Conservation (phyloP, 805 yeast genomes). For the Barnettozyma wickerhamii region DNA sequence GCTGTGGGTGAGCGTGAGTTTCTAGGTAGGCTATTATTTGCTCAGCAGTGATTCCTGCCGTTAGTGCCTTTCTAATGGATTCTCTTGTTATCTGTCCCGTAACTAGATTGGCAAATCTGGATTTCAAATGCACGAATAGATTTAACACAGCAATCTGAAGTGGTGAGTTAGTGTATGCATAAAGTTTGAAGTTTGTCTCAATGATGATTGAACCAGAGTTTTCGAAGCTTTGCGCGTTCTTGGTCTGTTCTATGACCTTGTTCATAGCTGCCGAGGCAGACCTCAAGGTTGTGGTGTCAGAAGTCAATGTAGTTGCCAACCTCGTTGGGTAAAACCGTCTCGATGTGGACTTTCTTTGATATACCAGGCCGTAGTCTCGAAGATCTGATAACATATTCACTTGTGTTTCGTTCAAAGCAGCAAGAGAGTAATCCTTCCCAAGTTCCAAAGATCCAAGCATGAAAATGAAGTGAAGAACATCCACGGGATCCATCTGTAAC, state of each 20-base stretch:
- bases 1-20: conserved; percentile 91
- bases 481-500: conserved; percentile 91
- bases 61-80: conserved; percentile 77
- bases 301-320: conserved; percentile 82
- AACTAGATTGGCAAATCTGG: conserved; percentile 88
- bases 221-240: conserved; percentile 22
- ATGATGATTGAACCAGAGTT: conserved; percentile 71
- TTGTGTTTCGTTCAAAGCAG: conserved; percentile 75
- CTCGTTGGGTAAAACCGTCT: conserved; percentile 84
- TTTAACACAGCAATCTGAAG: conserved; percentile 90
- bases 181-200: conserved; percentile 90
- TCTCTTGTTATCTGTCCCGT: conserved; percentile 92
- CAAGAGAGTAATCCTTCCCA: conserved; percentile 78
- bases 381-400: conserved; percentile 82
- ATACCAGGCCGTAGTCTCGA: conserved; percentile 87
- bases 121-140: conserved; percentile 77
- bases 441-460: conserved; percentile 89
- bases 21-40: conserved; percentile 88
- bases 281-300: conserved; percentile 69
- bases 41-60: conserved; percentile 90
- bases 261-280: conserved; percentile 75
- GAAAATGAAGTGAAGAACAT: conserved; percentile 88
- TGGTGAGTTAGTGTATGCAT: conserved; percentile 92
- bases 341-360: conserved; percentile 54
- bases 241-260: conserved; percentile 46